phyloP scores from a whole-genome alignment of 768 basidiomycete genomes.

The Trametes cingulata region DNA sequence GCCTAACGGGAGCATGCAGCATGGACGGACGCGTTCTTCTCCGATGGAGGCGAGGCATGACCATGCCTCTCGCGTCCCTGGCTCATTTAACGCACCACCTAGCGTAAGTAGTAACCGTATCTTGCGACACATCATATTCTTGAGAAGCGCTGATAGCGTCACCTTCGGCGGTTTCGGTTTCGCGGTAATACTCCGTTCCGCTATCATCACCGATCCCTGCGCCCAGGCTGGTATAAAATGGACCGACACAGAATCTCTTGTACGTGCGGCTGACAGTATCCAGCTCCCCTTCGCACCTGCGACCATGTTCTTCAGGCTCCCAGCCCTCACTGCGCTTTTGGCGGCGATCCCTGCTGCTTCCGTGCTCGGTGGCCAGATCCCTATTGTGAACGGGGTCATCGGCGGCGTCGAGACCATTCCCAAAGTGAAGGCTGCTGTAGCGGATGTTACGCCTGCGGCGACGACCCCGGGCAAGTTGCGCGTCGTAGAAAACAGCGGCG shows the following conservation, averaged over 20 bases:
- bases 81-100: not conserved
- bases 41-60: not conserved
- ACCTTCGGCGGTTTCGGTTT: not conserved
- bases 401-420: conserved; percentile 43
- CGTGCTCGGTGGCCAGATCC: conserved; percentile 42
- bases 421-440: not conserved
- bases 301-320: conserved; percentile 24
- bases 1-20: not conserved
- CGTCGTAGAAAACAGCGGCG: conserved; percentile 58
- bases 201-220: conserved; percentile 1
- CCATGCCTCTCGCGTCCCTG: not conserved
- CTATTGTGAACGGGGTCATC: conserved; percentile 49
- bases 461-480: conserved; percentile 51
- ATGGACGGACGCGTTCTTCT: conserved; percentile 2
- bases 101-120: not conserved
- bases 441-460: conserved; percentile 9
- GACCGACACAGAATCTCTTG: not conserved
- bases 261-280: not conserved
- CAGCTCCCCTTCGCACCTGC: conserved; percentile 1
- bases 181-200: conserved; percentile 5
- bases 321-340: conserved; percentile 17
- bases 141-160: conserved; percentile 8
- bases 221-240: conserved; percentile 8
- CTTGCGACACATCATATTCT: not conserved
- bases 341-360: conserved; percentile 21